A percentile compares a stretch with the other conserved stretches of the same genome.
Conservation (phyloP, 78 protist genomes). For the Tieghemostelium lacteum region DNA sequence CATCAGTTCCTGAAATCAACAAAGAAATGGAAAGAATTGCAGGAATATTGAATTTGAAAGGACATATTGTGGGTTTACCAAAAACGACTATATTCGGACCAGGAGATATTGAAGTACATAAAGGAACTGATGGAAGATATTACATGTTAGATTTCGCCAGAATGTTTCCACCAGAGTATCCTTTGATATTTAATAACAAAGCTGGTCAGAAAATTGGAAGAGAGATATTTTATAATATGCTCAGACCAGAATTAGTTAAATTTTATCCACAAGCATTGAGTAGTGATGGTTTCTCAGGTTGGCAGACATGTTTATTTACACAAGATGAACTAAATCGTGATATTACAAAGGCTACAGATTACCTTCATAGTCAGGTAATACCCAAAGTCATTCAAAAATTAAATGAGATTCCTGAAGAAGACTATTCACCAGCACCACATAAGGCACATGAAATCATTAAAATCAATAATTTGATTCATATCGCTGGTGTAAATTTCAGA, state of each 20-base stretch:
- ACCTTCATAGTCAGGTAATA: not conserved
- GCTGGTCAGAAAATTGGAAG: constrained; percentile 14
- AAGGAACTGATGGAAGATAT: constrained; percentile 47
- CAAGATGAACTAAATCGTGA: not conserved
- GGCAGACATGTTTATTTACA: constrained; percentile 16
- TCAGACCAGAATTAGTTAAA: constrained; percentile 76
- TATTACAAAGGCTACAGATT: not conserved
- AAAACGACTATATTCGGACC: constrained; percentile 21
- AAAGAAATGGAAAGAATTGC: constrained; percentile 73
- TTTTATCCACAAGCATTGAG: constrained; percentile 29
- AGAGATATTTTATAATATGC: constrained; percentile 14
- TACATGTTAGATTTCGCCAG: constrained; percentile 82
- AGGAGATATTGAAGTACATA: constrained; percentile 85
- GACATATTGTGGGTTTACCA: constrained; percentile 73
- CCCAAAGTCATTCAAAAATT: not conserved
- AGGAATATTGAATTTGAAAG: constrained; percentile 34
- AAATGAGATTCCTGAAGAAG: not conserved
- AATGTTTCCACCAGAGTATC: constrained; percentile 74
- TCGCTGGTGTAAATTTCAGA: not conserved
- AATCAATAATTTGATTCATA: not conserved
- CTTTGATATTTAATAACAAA: constrained; percentile 25
- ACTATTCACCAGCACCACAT: not conserved
- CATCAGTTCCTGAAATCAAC: constrained; percentile 9
- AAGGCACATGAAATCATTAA: not conserved
- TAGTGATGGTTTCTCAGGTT: constrained; percentile 71